phyloP scores from a whole-genome alignment of 106 monocot species.

The Phalaenopsis equestris region DNA sequence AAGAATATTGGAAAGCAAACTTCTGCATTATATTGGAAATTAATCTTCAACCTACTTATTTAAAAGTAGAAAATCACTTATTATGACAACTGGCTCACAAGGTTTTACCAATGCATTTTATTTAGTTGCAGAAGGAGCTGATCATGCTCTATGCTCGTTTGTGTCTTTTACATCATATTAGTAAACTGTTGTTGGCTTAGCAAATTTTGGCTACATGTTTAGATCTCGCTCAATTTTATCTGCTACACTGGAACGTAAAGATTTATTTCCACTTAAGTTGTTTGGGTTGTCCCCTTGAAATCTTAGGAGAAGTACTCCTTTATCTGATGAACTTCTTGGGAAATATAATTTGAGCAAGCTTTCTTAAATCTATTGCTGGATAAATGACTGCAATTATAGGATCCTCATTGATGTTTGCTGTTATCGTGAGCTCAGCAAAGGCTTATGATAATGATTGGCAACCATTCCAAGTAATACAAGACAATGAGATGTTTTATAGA shows the following conservation, averaged over 20 bases:
- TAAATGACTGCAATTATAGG: background rate
- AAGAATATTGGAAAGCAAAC: background rate
- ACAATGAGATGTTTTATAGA: background rate
- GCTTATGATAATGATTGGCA: background rate
- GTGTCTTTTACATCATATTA: background rate
- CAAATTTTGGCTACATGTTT: background rate
- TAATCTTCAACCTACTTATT: background rate
- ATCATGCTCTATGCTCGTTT: background rate
- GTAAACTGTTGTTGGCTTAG: background rate
- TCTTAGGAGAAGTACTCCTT: background rate
- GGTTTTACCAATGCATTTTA: background rate
- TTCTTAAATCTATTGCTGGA: background rate
- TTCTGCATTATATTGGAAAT: background rate
- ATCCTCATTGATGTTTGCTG: background rate
- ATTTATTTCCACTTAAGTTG: background rate
- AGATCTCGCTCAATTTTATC: background rate
- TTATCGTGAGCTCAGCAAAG: background rate
- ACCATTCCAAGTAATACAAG: background rate
- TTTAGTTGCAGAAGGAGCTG: background rate
- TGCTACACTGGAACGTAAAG: background rate
- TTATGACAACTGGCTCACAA: slow-evolving; percentile 1
- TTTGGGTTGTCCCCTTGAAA: background rate
- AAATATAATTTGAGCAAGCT: background rate
- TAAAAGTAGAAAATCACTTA: background rate
- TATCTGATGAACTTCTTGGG: background rate